Evolutionary conservation across 1,284 basidiomycete species (phyloP).

Genomic region (Malassezia dermatis): DNA sequence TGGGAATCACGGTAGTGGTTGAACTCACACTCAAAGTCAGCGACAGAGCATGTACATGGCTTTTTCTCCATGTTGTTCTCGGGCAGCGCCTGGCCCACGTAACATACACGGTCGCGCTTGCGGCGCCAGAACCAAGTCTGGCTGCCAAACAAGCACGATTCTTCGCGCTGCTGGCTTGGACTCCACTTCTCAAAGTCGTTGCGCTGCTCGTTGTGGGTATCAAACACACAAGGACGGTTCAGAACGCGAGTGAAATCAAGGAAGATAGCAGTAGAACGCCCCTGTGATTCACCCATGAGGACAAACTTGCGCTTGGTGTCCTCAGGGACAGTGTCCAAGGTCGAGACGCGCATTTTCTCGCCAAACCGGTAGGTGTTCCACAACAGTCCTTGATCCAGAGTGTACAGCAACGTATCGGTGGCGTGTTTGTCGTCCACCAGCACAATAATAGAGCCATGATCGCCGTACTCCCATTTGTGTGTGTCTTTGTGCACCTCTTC

Average conservation of each 20-base stretch:
- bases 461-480: constrained; percentile 94
- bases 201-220: constrained; percentile 22
- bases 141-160: constrained; percentile 42
- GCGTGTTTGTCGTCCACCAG: constrained; percentile 90
- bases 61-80: constrained; percentile 27
- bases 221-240: constrained; percentile 32
- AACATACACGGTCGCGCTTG: constrained; percentile 39
- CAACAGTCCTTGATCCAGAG: constrained; percentile 70
- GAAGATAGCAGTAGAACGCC: constrained; percentile 62
- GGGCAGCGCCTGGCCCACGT: constrained; percentile 34
- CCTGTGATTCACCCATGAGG: constrained; percentile 61
- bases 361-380: constrained; percentile 85
- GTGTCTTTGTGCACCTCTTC: constrained; percentile 97
- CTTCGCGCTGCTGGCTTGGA: constrained; percentile 37
- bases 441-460: constrained; percentile 83
- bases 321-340: constrained; percentile 75
- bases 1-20: constrained; percentile 38
- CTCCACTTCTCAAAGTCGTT: constrained; percentile 47
- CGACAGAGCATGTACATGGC: constrained; percentile 37
- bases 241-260: constrained; percentile 71
- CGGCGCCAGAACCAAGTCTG: constrained; percentile 44
- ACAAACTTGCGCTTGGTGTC: constrained; percentile 87
- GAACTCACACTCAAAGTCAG: constrained; percentile 47
- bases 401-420: constrained; percentile 77
- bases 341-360: constrained; percentile 63